Evolutionary conservation across 352 stramenopile species (phyloP), one percentile per base, ranked within the genome.

Genomic region (Pythium pyrilobum): DNA sequence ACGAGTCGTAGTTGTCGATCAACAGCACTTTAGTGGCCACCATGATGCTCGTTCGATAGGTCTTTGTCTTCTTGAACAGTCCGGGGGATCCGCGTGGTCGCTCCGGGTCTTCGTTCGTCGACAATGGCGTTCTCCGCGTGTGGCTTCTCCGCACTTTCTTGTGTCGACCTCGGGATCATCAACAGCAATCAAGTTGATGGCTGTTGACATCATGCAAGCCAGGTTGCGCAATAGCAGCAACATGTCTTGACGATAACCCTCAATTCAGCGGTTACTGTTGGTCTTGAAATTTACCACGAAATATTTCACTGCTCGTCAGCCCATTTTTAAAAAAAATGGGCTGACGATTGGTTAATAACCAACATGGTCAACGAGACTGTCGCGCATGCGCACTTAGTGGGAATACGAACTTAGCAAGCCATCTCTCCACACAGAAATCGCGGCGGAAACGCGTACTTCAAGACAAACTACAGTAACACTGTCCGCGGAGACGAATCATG

Each of bases 1-100:
- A 95, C 56, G 85, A 95, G 76, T 95, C 85, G 51, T 95, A 95
- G 66, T 95, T 95, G 73, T 95, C 85, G 69, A 95, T 89, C 48
- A 95, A 70, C 44, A 95, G 66, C 62, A 95, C 85, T 50, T 77
- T 79, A 21, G 74, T 90, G 40, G 69, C 62, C 61, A 76, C 75
- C 49, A 60, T 64, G 36, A 23, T 59, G 31, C n/a, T 39, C 29
- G 43, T 34, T 34, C 41, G 31, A 24, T 13, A 8, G 28, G 12
- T 46, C 25, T 25, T 15, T 47, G 23, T 16, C 15, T 55, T 23
- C 4, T 13, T 43, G 20, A 33, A 23, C 11, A 18, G 18, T 3
- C n/a, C n/a, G 33, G 10, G 28, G 25, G 36, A 11, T 24, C 21
- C 2, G 1, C 28, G n/a, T 11, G 18, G 40, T 31, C 12, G 21